A percentile compares a stretch with the other conserved stretches of the same genome.
phyloP scores from a whole-genome alignment of 305 asterid genomes.

The Fraxinus baroniana region DNA sequence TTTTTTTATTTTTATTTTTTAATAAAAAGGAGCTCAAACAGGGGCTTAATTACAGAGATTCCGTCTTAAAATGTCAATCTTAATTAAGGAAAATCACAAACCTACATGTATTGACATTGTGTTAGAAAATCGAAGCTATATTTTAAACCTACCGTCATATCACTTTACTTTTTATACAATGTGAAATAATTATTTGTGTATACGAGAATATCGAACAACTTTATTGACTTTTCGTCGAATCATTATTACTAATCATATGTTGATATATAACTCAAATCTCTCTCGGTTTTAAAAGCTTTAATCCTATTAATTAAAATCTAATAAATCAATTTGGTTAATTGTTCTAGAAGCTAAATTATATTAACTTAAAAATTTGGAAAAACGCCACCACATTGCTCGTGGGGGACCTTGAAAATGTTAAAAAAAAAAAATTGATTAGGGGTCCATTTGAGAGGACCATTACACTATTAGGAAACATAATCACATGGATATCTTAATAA shows the following conservation, averaged over 20 bases:
- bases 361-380: background rate
- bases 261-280: no score
- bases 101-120: background rate
- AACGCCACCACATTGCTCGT: background rate
- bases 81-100: background rate
- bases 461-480: conserved; percentile 27
- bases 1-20: no score
- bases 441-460: conserved; percentile 34
- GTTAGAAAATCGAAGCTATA: background rate
- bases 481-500: conserved; percentile 42
- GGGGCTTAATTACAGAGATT: no score
- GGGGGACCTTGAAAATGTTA: background rate
- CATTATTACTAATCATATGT: background rate
- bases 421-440: background rate
- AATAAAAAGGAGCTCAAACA: no score
- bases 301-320: background rate
- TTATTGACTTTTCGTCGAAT: background rate
- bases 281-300: background rate
- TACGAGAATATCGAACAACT: background rate
- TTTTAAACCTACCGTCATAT: background rate
- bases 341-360: background rate
- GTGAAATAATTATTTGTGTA: background rate
- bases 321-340: background rate
- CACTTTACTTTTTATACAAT: background rate
- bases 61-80: no score